Evolutionary conservation across 208 protist genomes (phyloP), one percentile per base, ranked within the genome.

Genomic region (Crithidia acanthocephali): DNA sequence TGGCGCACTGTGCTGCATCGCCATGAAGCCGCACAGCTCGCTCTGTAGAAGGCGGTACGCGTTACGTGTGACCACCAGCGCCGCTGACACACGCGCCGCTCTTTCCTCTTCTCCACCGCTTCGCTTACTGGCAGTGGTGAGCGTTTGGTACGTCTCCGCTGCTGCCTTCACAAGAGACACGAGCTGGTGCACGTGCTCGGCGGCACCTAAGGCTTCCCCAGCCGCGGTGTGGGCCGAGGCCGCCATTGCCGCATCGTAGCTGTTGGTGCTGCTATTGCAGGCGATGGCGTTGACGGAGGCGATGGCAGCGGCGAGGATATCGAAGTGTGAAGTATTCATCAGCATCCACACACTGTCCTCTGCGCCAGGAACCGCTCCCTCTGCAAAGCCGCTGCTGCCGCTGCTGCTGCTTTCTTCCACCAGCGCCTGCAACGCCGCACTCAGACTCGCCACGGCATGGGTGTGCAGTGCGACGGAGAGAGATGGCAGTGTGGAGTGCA

Each of bases 61-160:
- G 67, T 95, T 88, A 16, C 89, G 82, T 9, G 66, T 51, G 5
- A 92, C 23, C 27, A 92, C 37, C 15, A 92, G 50, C 51, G 84
- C n/a, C 33, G 72, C 63, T 47, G 85, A 60, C 11, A 84, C 55
- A 28, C 73, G 76, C 30, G 20, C 40, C 50, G 80, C 66, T 9
- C 44, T 27, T 47, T 57, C 75, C 37, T 48, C 62, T 22, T 20
- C 62, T n/a, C 13, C 53, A 15, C 22, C 25, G 23, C n/a, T 42
- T 2, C 32, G 42, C 55, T 44, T 23, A 4, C 23, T 18, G 6
- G 45, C 48, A 56, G 64, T 28, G 0, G 33, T 16, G 22, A 68
- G 28, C 2, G 48, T 15, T 18, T 47, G 25, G 48, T 68, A 62
- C 15, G 44, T 22, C 6, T 42, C 20, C 2, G 66, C 7, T 5